Evolutionary conservation across 306 rosid genomes (phyloP).

Genomic region (Quercus ilex): DNA sequence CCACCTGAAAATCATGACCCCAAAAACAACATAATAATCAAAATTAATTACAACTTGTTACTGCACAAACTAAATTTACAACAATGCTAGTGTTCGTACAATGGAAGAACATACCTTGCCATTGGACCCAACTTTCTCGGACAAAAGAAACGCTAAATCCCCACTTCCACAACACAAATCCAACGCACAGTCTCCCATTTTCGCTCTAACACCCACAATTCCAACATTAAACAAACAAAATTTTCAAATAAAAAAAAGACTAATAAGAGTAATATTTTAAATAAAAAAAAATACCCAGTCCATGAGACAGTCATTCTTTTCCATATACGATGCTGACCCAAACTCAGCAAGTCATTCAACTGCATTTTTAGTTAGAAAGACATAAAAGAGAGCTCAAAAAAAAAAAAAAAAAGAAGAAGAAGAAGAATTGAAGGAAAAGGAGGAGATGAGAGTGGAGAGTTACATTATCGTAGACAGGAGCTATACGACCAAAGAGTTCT

Average conservation of each 20-base stretch:
- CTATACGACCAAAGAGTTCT: slow-evolving; percentile 74
- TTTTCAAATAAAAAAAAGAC: neutral
- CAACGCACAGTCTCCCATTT: slow-evolving; percentile 63
- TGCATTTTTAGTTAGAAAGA: neutral
- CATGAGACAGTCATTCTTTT: slow-evolving; percentile 90
- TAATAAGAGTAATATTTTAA: neutral
- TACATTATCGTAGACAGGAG: slow-evolving; percentile 82
- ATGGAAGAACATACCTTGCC: slow-evolving; percentile 42
- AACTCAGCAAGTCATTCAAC: slow-evolving; percentile 75
- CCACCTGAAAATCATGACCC: slow-evolving; percentile 46
- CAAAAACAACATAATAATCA: neutral
- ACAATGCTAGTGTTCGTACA: neutral
- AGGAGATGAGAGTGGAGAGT: neutral
- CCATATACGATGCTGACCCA: slow-evolving; percentile 92
- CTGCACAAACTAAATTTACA: neutral
- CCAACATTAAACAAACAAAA: slow-evolving; percentile 9
- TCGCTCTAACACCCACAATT: slow-evolving; percentile 45
- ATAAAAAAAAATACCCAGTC: slow-evolving; percentile 46
- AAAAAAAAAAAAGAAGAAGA: too few relatives aligned
- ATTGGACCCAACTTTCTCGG: slow-evolving; percentile 59
- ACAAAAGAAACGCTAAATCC: slow-evolving; percentile 71
- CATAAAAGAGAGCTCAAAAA: neutral
- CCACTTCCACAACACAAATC: slow-evolving; percentile 99
- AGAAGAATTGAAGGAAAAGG: neutral
- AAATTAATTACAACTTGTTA: neutral